phyloP scores from a whole-genome alignment of 352 stramenopile genomes.

The Aphanomyces astaci region DNA sequence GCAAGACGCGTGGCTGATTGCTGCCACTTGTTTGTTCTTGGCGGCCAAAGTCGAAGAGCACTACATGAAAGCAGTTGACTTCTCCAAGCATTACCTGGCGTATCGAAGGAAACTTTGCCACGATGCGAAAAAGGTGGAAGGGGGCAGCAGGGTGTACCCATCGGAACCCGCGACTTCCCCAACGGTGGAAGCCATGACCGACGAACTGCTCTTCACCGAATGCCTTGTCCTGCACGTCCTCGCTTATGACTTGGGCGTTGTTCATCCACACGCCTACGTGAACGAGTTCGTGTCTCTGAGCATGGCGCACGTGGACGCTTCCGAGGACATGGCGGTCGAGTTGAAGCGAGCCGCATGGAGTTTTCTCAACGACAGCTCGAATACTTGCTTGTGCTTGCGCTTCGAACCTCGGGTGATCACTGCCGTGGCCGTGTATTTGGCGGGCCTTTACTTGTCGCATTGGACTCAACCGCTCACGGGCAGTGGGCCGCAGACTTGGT shows the following conservation, averaged over 20 bases:
- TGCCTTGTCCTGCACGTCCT: slow-evolving; percentile 74
- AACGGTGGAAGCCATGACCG: slow-evolving; percentile 43
- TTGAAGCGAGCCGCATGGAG: slow-evolving; percentile 84
- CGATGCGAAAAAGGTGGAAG: slow-evolving; percentile 26
- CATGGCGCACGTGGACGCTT: slow-evolving; percentile 45
- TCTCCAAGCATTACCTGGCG: slow-evolving; percentile 66
- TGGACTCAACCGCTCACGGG: not conserved
- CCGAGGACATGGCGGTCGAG: slow-evolving; percentile 54
- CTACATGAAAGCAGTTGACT: slow-evolving; percentile 66
- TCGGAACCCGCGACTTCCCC: slow-evolving; percentile 67
- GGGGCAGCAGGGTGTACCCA: slow-evolving; percentile 29
- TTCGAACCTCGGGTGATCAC: slow-evolving; percentile 59
- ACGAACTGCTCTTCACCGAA: slow-evolving; percentile 75
- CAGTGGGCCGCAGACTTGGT: not conserved
- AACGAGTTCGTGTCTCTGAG: slow-evolving; percentile 80
- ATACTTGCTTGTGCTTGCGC: slow-evolving; percentile 76
- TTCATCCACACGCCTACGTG: slow-evolving; percentile 83
- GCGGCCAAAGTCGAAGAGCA: slow-evolving; percentile 80
- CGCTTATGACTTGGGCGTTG: slow-evolving; percentile 76
- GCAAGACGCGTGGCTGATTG: slow-evolving; percentile 82
- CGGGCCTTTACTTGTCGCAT: slow-evolving; percentile 63
- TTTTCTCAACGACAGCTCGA: slow-evolving; percentile 85
- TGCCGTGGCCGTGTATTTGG: slow-evolving; percentile 73
- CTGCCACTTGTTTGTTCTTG: slow-evolving; percentile 69
- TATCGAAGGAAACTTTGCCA: slow-evolving; percentile 60